Conservation (phyloP, 108 stramenopile species). For the Nannochloropsis salina region DNA sequence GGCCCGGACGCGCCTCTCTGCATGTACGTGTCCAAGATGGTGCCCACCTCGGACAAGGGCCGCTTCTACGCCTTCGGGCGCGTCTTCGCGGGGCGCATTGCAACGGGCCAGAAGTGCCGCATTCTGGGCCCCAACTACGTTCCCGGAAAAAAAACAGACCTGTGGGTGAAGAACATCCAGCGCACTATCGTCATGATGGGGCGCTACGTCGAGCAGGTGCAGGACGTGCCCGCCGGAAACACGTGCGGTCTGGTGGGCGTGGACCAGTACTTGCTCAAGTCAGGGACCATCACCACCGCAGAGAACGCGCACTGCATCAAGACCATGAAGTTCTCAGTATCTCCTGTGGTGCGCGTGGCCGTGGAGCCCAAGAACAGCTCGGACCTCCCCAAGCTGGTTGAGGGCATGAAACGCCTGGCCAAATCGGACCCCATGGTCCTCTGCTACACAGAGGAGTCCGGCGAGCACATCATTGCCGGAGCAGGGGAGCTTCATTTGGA, state of each 20-base stretch:
- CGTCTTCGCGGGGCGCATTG: constrained; percentile 98
- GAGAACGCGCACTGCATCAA: constrained; percentile 94
- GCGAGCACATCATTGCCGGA: constrained; percentile 99
- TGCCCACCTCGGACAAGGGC: constrained; percentile 97
- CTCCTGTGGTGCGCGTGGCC: constrained; percentile 98
- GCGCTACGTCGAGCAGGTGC: constrained; percentile 93
- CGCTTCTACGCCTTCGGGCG: constrained; percentile 99
- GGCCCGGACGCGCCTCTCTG: constrained; percentile 77
- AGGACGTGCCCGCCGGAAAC: constrained; percentile 99
- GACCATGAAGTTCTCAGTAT: constrained; percentile 99
- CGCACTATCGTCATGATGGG: constrained; percentile 99
- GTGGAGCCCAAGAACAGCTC: constrained; percentile 99
- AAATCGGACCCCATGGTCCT: constrained; percentile 99
- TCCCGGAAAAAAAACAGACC: constrained; percentile 98
- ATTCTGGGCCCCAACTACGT: constrained; percentile 99
- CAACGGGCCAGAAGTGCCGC: constrained; percentile 98
- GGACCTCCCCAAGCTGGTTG: constrained; percentile 99
- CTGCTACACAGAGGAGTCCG: constrained; percentile 98
- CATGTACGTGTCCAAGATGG: constrained; percentile 99
- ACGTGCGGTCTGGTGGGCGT: constrained; percentile 99
- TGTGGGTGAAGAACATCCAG: constrained; percentile 99
- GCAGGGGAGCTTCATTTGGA: constrained; percentile 99
- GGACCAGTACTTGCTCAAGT: constrained; percentile 99
- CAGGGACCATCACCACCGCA: constrained; percentile 94
- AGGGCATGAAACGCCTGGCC: constrained; percentile 99